These are phyloP conservation scores for Thyridium curvatum DNA, from an alignment of 2,329 filamentous ascomycete genomes.

Conservation along the genomic window DNA sequence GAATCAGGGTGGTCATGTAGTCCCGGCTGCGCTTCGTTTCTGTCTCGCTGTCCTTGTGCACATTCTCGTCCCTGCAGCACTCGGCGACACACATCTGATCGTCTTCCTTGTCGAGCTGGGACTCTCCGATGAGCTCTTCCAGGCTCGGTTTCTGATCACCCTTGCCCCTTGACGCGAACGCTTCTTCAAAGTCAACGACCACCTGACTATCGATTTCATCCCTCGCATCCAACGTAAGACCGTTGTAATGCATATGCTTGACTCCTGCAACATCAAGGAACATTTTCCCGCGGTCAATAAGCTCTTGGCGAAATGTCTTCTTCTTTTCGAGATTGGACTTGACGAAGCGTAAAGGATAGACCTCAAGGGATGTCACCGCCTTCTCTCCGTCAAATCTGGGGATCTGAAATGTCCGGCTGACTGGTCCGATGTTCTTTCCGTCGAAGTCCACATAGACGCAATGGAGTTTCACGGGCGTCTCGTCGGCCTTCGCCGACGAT, in stretches of 20 bases:
- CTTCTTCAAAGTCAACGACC: constrained; percentile 20
- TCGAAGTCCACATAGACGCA: constrained; percentile 23
- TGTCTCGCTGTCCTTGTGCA: constrained; percentile 5
- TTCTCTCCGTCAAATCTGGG: constrained; percentile 17
- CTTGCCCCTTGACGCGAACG: constrained; percentile 9
- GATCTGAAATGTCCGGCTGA: constrained; percentile 13
- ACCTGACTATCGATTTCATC: constrained; percentile 24
- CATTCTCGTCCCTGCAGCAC: constrained; percentile 4
- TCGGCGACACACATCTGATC: constrained; percentile 2
- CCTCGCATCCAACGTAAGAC: constrained; percentile 11
- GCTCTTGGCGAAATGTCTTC: constrained; percentile 5
- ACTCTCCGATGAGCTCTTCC: background rate
- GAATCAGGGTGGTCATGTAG: constrained; percentile 7
- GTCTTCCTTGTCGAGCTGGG: background rate
- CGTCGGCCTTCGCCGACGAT: background rate
- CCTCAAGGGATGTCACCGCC: constrained; percentile 11
- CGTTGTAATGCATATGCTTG: constrained; percentile 21
- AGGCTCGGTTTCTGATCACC: background rate
- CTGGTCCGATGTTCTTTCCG: constrained; percentile 18
- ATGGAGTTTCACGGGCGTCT: background rate
- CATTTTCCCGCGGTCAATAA: constrained; percentile 12
- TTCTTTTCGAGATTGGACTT: no score
- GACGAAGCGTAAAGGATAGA: constrained; percentile 17
- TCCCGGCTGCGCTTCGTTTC: constrained; percentile 5
- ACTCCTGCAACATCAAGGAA: constrained; percentile 11